Evolutionary conservation across 345 rosid genomes (phyloP).

Genomic region (Conringia planisiliqua): DNA sequence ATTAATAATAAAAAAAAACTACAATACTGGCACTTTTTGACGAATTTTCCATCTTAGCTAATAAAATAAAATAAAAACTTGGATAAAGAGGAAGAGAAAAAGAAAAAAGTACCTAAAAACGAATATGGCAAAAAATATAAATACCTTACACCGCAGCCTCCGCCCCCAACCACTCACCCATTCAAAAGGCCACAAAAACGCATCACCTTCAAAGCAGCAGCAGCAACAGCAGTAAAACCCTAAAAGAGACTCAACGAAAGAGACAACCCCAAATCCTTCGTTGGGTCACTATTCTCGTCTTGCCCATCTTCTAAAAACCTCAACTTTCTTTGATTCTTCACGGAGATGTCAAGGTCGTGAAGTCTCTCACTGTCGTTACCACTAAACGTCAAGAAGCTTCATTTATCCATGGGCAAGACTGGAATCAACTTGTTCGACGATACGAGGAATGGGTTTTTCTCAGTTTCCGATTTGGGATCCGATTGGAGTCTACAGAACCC

Average conservation of each 20-base stretch:
- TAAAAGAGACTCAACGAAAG: slow-evolving; percentile 2
- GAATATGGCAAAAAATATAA: slow-evolving; percentile 3
- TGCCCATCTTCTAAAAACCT: neutral
- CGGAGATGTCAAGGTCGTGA: neutral
- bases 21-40: neutral
- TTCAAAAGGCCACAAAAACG: neutral
- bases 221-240: slow-evolving; percentile 17
- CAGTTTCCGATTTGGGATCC: slow-evolving; percentile 54
- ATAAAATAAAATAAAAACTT: neutral
- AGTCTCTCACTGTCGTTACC: neutral
- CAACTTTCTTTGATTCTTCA: neutral
- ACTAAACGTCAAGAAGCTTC: neutral
- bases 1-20: neutral
- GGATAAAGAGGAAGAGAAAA: neutral
- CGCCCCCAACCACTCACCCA: slow-evolving; percentile 26
- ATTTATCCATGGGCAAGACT: slow-evolving; percentile 45
- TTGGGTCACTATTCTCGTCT: neutral
- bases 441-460: slow-evolving; percentile 46
- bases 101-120: neutral
- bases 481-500: slow-evolving; percentile 43
- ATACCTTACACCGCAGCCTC: slow-evolving; percentile 17
- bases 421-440: slow-evolving; percentile 61
- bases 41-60: neutral
- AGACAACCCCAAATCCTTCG: slow-evolving; percentile 1
- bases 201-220: neutral